Base-by-base conservation (phyloP, 202 grass and related monocot species). In the Zizania palustris region DNA sequence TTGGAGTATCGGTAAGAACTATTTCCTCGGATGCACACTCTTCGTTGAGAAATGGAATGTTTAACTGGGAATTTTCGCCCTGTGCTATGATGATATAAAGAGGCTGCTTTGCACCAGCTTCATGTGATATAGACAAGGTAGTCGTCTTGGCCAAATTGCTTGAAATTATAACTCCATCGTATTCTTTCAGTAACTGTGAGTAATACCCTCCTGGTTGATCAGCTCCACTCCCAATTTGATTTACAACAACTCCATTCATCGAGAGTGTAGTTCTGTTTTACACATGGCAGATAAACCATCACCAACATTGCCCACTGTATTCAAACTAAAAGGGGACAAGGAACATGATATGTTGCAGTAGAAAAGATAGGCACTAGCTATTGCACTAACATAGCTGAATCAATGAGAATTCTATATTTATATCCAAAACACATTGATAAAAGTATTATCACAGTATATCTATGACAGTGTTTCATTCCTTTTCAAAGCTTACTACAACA, bases 161-260 rank as follows among this genome's bases (percentile, higher is more conserved):
- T 45, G 87, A 92, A 53, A 98, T 79, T 72, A 95, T 79, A 59
- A 98, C 57, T 4, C 89, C 91, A 16, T 98, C 91, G 0, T 87
- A 92, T 89, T 95, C 95, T 83, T 88, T 88, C 73, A 88, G 12
- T 84, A 95, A 76, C 53, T 87, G 79, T 0, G 91, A 98, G 86
- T 90, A 95, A 80, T 88, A 98, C 59, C 89, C 95, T 39, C 91
- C 91, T 46, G 54, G 39, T 72, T 74, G 80, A 37, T 88, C 74
- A 81, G 80, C 77, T 49, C 82, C 87, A 48, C 10, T 83, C 74
- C 91, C 91, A 13, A 95, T 72, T 67, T 87, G 70, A 34, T 87
- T 88, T 56, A 74, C 40, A 62, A 92, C 64, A 0, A 72, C 72
- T 74, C 89, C 95, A 1, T 92, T 90, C 39, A 88, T 65, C 7